Conservation (phyloP, 2,329 filamentous ascomycete species). For the Lasiodiplodia citricola region DNA sequence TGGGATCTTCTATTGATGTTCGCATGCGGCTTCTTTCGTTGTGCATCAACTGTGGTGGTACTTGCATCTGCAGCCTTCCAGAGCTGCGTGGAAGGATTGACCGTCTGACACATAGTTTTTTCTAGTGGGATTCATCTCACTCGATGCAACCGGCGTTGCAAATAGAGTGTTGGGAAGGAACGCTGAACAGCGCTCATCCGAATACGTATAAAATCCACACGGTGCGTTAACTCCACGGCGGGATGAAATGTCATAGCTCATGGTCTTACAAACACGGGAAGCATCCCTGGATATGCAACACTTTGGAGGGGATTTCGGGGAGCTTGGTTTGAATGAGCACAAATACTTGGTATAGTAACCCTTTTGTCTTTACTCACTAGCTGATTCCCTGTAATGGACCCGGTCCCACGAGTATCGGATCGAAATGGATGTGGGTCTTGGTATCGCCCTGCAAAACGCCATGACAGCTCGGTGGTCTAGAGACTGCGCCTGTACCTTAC, state of each 20-base stretch:
- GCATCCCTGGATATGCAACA: slow-evolving; percentile 10
- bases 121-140: neutral
- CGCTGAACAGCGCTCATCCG: neutral
- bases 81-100: neutral
- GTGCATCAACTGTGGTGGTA: neutral
- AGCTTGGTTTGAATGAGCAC: slow-evolving; percentile 23
- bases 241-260: neutral
- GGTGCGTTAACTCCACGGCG: neutral
- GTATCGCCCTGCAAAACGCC: slow-evolving; percentile 20
- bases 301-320: slow-evolving; percentile 13
- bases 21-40: neutral
- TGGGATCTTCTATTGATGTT: neutral
- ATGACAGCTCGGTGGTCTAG: neutral
- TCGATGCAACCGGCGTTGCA: neutral
- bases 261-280: slow-evolving; percentile 3
- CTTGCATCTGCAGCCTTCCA: neutral
- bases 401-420: neutral
- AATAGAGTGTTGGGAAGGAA: neutral
- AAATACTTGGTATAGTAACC: slow-evolving; percentile 8
- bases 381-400: neutral
- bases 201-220: neutral
- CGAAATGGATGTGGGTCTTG: neutral
- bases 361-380: slow-evolving; percentile 25
- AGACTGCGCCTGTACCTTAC: slow-evolving; percentile 15
- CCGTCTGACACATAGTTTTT: neutral